A percentile compares a stretch with the other conserved stretches of the same genome.
Evolutionary conservation across 176 grass and related monocot genomes (phyloP).

Genomic region (Hordeum marinum): DNA sequence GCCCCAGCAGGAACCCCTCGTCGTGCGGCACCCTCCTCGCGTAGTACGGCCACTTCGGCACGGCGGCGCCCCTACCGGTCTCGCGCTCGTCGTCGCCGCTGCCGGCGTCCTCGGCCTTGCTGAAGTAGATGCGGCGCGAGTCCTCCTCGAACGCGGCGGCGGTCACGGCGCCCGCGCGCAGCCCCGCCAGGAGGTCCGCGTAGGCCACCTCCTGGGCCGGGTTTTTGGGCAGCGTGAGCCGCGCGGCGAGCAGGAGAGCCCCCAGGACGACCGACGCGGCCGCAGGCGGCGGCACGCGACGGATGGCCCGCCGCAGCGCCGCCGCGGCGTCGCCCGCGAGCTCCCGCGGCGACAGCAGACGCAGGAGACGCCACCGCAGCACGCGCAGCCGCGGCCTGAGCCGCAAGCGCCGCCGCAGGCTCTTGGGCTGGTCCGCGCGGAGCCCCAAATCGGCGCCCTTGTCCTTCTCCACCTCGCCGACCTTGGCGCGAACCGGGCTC

Average conservation of each 20-base stretch:
- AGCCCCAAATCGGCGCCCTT: slow-evolving; percentile 29
- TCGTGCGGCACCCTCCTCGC: slow-evolving; percentile 79
- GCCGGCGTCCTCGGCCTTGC: slow-evolving; percentile 22
- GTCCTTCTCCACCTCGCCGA: slow-evolving; percentile 36
- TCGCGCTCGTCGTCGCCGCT: not conserved
- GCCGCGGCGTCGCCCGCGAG: slow-evolving; percentile 28
- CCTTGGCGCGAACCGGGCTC: slow-evolving; percentile 34
- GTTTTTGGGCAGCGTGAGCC: slow-evolving; percentile 48
- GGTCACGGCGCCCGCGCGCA: slow-evolving; percentile 46
- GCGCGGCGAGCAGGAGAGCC: slow-evolving; percentile 40
- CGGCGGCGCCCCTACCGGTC: not conserved
- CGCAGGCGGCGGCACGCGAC: slow-evolving; percentile 25
- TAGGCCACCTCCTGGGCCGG: slow-evolving; percentile 63
- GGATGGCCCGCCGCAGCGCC: slow-evolving; percentile 23
- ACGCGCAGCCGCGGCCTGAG: slow-evolving; percentile 33
- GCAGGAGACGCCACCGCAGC: slow-evolving; percentile 34
- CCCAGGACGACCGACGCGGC: slow-evolving; percentile 43
- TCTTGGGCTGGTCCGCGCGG: slow-evolving; percentile 23
- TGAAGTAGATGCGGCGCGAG: slow-evolving; percentile 84
- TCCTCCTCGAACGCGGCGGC: slow-evolving; percentile 75
- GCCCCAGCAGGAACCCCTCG: slow-evolving; percentile 73
- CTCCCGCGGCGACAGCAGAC: slow-evolving; percentile 31
- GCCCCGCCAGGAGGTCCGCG: slow-evolving; percentile 59
- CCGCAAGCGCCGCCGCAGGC: slow-evolving; percentile 30
- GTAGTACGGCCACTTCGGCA: slow-evolving; percentile 51